phyloP scores from a whole-genome alignment of 306 rosid genomes.

The Citrullus colocynthis region DNA sequence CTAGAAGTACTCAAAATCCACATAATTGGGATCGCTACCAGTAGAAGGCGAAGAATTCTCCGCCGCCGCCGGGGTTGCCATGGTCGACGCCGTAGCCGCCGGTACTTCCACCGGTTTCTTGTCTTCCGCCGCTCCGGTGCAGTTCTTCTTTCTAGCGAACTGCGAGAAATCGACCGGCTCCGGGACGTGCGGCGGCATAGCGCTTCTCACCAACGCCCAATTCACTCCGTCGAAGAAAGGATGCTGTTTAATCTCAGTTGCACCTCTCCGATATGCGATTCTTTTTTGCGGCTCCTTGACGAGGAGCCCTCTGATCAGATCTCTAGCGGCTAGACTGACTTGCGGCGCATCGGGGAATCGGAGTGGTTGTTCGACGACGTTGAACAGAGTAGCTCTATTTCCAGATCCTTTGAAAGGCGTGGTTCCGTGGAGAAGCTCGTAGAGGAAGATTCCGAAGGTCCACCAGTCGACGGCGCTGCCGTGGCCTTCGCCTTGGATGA shows the following conservation, averaged over 20 bases:
- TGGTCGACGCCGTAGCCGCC: background rate
- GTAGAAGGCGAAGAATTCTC: slow-evolving; percentile 3
- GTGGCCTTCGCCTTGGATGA: slow-evolving; percentile 43
- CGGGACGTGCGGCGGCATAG: slow-evolving; percentile 12
- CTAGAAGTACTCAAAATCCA: slow-evolving; percentile 51
- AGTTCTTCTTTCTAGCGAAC: slow-evolving; percentile 16
- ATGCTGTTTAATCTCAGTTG: slow-evolving; percentile 12
- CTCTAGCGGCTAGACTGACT: background rate
- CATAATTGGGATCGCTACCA: background rate
- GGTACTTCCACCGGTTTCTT: slow-evolving; percentile 19
- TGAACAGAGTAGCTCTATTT: slow-evolving; percentile 7
- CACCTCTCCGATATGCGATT: slow-evolving; percentile 2
- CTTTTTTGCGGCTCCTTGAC: slow-evolving; percentile 6
- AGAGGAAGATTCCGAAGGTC: slow-evolving; percentile 44
- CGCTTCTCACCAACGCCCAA: slow-evolving; percentile 8
- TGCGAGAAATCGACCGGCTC: slow-evolving; percentile 2
- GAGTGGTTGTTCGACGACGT: slow-evolving; percentile 9
- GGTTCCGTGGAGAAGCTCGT: slow-evolving; percentile 31
- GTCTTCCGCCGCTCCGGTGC: slow-evolving; percentile 5
- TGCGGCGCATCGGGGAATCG: background rate
- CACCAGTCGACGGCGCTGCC: slow-evolving; percentile 58
- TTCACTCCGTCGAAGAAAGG: slow-evolving; percentile 13
- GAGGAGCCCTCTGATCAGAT: slow-evolving; percentile 7
- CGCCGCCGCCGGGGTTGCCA: slow-evolving; percentile 4
- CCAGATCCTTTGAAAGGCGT: slow-evolving; percentile 44